These are phyloP conservation scores for Wallemia ichthyophaga DNA, from an alignment of 1,284 basidiomycete species.

Conservation along the genomic window DNA sequence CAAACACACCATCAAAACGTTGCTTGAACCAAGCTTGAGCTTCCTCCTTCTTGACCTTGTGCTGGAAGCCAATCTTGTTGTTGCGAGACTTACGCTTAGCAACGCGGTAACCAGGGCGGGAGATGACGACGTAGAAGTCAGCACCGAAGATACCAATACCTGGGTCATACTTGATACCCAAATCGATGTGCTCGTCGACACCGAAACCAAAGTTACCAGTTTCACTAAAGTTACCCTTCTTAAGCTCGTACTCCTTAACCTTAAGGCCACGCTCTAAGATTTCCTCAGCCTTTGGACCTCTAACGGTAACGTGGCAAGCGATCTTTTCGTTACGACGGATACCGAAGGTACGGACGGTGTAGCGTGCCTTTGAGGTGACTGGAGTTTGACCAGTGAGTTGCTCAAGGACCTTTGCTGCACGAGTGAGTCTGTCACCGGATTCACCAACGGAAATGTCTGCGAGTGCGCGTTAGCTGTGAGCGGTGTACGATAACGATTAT, in stretches of 20 bases:
- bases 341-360: constrained; percentile 96
- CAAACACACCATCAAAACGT: constrained; percentile 83
- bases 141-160: constrained; percentile 91
- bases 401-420: constrained; percentile 97
- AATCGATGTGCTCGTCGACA: constrained; percentile 94
- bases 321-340: constrained; percentile 99
- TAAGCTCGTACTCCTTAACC: constrained; percentile 98
- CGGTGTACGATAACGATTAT: constrained; percentile 16
- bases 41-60: constrained; percentile 24
- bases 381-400: constrained; percentile 98
- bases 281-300: constrained; percentile 97
- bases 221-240: constrained; percentile 69
- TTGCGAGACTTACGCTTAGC: constrained; percentile 71
- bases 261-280: constrained; percentile 96
- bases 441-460: constrained; percentile 98
- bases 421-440: constrained; percentile 94
- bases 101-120: constrained; percentile 74
- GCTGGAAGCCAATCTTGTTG: constrained; percentile 55
- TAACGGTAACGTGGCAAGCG: constrained; percentile 95
- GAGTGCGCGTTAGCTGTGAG: constrained; percentile 1
- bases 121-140: constrained; percentile 97
- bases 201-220: constrained; percentile 97
- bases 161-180: constrained; percentile 92
- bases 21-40: constrained; percentile 97
- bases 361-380: constrained; percentile 96